A percentile compares a stretch with the other conserved stretches of the same genome.
phyloP scores from a whole-genome alignment of 2,329 filamentous ascomycete species.

The Xylariaceae sp. region DNA sequence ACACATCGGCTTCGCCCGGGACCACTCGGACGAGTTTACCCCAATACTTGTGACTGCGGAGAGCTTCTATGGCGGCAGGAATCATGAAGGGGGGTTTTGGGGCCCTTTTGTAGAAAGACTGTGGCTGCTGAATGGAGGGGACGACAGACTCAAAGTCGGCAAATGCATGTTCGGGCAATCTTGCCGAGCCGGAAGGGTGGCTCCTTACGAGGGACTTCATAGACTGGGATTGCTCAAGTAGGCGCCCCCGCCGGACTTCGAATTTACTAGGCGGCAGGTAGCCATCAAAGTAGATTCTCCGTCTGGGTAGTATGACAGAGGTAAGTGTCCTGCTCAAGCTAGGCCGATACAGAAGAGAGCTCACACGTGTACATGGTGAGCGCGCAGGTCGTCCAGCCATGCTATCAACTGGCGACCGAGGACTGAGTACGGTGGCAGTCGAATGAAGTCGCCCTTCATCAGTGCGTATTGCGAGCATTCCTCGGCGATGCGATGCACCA shows the following conservation, averaged over 20 bases:
- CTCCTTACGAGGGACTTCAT: conserved; percentile 43
- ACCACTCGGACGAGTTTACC: conserved; percentile 48
- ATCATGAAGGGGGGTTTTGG: conserved; percentile 62
- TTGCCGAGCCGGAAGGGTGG: conserved; percentile 20
- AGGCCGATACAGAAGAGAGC: conserved; percentile 24
- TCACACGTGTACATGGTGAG: conserved; percentile 56
- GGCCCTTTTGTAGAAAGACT: neutral
- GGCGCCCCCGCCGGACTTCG: conserved; percentile 51
- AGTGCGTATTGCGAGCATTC: conserved; percentile 43
- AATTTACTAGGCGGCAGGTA: conserved; percentile 64
- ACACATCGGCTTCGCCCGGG: conserved; percentile 77
- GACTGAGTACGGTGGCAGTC: conserved; percentile 57
- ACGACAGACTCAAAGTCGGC: conserved; percentile 7
- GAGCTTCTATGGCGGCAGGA: conserved; percentile 64
- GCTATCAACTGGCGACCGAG: conserved; percentile 50
- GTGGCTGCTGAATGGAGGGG: no score
- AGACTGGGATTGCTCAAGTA: conserved; percentile 48
- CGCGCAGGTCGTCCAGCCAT: conserved; percentile 56
- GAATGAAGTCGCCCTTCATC: no score
- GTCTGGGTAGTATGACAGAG: no score
- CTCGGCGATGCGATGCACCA: conserved; percentile 67
- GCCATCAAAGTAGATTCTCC: conserved; percentile 79
- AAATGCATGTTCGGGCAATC: conserved; percentile 8
- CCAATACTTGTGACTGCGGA: conserved; percentile 41
- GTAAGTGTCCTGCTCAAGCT: no score